phyloP scores from a whole-genome alignment of 805 yeast genomes.

The Citeromyces nyonsensis region DNA sequence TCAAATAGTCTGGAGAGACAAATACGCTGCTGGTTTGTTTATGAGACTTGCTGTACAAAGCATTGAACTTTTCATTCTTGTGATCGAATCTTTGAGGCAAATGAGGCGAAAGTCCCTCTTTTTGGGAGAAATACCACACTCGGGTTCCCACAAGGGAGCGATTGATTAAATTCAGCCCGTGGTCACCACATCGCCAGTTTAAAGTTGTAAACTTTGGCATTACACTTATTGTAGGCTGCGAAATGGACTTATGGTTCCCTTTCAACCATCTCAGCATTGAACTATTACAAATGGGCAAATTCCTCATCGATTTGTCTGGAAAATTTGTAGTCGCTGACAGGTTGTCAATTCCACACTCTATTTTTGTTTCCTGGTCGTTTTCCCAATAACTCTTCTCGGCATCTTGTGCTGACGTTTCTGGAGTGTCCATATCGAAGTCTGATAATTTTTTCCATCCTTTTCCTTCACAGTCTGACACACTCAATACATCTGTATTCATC shows the following conservation, averaged over 20 bases:
- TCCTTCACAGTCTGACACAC: conserved; percentile 18
- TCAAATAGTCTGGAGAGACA: conserved; percentile 32
- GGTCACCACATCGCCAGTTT: not conserved
- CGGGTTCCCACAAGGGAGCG: not conserved
- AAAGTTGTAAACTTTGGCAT: not conserved
- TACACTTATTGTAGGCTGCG: not conserved
- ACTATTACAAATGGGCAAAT: not conserved
- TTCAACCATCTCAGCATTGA: too few relatives aligned
- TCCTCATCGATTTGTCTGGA: not conserved
- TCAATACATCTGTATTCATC: conserved; percentile 21
- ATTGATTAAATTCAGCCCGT: not conserved
- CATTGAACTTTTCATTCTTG: conserved; percentile 12
- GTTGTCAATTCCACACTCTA: conserved; percentile 10
- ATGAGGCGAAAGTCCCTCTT: conserved; percentile 7
- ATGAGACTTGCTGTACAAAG: conserved; percentile 7
- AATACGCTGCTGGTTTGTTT: conserved; percentile 20
- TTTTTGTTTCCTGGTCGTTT: conserved; percentile 13
- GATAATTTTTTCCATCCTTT: conserved; percentile 31
- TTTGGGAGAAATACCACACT: conserved; percentile 7
- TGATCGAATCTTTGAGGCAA: conserved; percentile 12
- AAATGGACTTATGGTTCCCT: not conserved
- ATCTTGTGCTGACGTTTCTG: not conserved
- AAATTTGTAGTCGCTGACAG: conserved; percentile 6
- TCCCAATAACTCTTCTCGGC: conserved; percentile 28
- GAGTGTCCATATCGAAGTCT: conserved; percentile 9